phyloP scores from a whole-genome alignment of 768 basidiomycete species.

The Gloeopeniophorella convolvens region DNA sequence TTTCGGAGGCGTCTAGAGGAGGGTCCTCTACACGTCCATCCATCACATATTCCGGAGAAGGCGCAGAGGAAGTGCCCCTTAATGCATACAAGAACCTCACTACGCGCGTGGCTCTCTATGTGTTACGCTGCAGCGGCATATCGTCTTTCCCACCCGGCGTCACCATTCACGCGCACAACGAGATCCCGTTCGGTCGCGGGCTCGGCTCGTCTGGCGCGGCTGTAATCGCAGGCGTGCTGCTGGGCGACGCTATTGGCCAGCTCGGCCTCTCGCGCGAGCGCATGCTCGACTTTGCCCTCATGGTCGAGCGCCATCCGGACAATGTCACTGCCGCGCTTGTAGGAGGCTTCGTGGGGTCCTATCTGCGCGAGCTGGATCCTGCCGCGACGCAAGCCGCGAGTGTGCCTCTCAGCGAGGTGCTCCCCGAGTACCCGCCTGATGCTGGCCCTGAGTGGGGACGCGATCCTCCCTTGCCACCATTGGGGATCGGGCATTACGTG shows the following conservation, averaged over 20 bases:
- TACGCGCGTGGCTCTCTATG: conserved; percentile 95
- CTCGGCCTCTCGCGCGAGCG: conserved; percentile 64
- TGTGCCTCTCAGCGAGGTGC: conserved; percentile 91
- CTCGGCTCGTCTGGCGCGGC: conserved; percentile 97
- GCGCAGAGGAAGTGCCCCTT: conserved; percentile 85
- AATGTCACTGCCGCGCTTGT: conserved; percentile 97
- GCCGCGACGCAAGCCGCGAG: conserved; percentile 77
- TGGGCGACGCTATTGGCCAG: conserved; percentile 77
- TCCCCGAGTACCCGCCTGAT: conserved; percentile 93
- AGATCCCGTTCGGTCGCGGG: conserved; percentile 97
- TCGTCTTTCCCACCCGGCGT: conserved; percentile 70
- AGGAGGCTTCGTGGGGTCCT: conserved; percentile 95
- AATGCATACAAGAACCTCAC: conserved; percentile 95
- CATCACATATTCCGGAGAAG: conserved; percentile 82
- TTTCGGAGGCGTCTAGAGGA: conserved; percentile 25
- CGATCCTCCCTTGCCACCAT: conserved; percentile 80
- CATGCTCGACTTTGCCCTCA: conserved; percentile 91
- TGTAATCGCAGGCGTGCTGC: conserved; percentile 94
- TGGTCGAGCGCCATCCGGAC: conserved; percentile 99
- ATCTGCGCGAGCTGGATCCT: conserved; percentile 82
- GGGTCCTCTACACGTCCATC: conserved; percentile 36
- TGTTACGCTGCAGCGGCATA: conserved; percentile 84
- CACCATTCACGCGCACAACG: conserved; percentile 73
- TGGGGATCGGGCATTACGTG: conserved; percentile 91
- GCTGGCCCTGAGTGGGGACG: conserved; percentile 89